phyloP scores from a whole-genome alignment of 2,329 filamentous ascomycete genomes.

The Colletotrichum plurivorum region DNA sequence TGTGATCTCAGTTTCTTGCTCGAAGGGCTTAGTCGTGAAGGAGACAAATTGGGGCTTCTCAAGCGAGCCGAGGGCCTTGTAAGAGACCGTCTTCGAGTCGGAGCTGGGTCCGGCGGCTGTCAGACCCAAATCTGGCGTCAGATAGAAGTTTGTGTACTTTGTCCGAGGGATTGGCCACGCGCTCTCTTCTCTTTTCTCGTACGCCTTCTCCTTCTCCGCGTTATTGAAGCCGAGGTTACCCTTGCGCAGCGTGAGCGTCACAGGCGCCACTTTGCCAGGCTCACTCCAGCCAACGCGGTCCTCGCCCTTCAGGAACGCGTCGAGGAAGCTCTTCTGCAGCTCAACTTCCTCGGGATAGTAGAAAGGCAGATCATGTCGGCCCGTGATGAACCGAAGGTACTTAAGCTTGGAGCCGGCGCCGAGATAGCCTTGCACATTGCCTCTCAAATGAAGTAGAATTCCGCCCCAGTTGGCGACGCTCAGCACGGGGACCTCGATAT shows the following conservation, averaged over 20 bases:
- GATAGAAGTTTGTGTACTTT: conserved; percentile 72
- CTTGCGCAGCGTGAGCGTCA: conserved; percentile 74
- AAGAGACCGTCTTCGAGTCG: conserved; percentile 58
- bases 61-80: conserved; percentile 71
- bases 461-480: conserved; percentile 81
- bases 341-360: conserved; percentile 80
- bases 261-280: conserved; percentile 70
- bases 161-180: conserved; percentile 79
- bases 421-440: conserved; percentile 76
- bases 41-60: conserved; percentile 67
- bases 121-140: conserved; percentile 64
- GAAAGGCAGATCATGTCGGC: conserved; percentile 80
- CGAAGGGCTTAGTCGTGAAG: conserved; percentile 71
- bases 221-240: conserved; percentile 78
- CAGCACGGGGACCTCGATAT: conserved; percentile 77
- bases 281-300: conserved; percentile 73
- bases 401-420: conserved; percentile 77
- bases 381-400: conserved; percentile 78
- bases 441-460: conserved; percentile 77
- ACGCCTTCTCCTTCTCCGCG: conserved; percentile 70
- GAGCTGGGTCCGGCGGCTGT: conserved; percentile 47
- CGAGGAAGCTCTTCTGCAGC: conserved; percentile 76
- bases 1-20: conserved; percentile 77
- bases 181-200: conserved; percentile 67
- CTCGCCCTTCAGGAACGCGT: conserved; percentile 79